Base-by-base conservation (phyloP, 2,329 filamentous ascomycete species). In the Colletotrichum filicis region DNA sequence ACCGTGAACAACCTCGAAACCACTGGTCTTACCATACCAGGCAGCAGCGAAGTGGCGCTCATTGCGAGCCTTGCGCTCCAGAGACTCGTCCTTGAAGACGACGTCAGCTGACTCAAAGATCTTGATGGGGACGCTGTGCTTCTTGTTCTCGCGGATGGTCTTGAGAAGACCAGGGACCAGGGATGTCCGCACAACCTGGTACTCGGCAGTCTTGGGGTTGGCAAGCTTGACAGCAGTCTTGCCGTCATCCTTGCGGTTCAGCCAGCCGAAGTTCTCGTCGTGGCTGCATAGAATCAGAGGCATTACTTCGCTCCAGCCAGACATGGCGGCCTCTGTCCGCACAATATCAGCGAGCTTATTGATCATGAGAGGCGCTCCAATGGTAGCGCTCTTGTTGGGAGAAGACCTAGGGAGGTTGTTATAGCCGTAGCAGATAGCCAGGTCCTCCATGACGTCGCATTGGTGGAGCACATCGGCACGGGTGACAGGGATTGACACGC, bases 361-460 rank as follows among this genome's bases (percentile, higher is more conserved):
- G 84, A 99, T 93, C 73, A 92, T 90, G 11, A 98, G 88, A 11
- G 95, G 95, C 70, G 95, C 93, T 59, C 94, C 97, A 74, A 98
- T 91, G 6, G 95, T 97, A 68, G 93, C 93, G 28, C 94, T 93
- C 80, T 95, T 95, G 83, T 92, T 95, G 9, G 95, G 95, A 79
- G 96, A 95, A 61, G 93, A 92, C 65, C 95, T 92, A 1, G 96
- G 95, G 22, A 99, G 92, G 75, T 94, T 95, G 88, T 99, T 99
- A 90, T 98, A 99, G 76, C 97, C 97, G 82, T 98, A 98, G 66
- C 95, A 95, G 76, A 99, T 97, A 53, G 95, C 97, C 24, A 97
- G 92, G 81, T 99, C 97, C 85, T 99, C 97, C 96, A 99, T 99
- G 77, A 99, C 94, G 81, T 99, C 97, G 78, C 95, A 97, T 80